Base-by-base conservation (phyloP, 768 basidiomycete genomes). In the Pleurotus platypus region DNA sequence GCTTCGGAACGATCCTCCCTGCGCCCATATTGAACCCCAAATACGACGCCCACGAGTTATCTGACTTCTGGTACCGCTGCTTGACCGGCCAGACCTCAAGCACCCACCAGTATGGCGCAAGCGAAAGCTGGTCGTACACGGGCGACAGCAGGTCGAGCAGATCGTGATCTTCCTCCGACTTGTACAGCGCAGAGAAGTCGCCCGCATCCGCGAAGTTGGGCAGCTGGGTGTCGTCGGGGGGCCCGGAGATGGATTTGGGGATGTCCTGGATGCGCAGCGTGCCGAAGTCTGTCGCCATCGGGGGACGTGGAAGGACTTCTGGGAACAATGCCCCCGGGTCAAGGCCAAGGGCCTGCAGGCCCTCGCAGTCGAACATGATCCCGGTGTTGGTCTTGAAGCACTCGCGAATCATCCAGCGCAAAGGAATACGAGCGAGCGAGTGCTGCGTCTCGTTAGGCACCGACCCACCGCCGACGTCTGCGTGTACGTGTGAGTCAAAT, bases 351-450 rank as follows among this genome's bases (percentile, higher is more conserved):
- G 65, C 57, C 15, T 66, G 67, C 40, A 86, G 71, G 18, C 69
- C 72, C 22, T 75, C 72, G 2, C 72, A 61, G 16, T 78, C 69
- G 71, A 88, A 88, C 62, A 85, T 71, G 60, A 88, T 84, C 0
- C 86, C 86, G 2, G 75, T 75, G 2, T 82, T 64, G 5, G 77
- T 65, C 49, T 73, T 73, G 75, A 88, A 84, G 59, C 79, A 81
- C 63, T 90, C 79, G 39, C 87, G 80, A 57, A 90, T 73, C 86
- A 89, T 88, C 87, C 88, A 86, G 1, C 80, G 74, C 3, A 86
- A 72, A 1, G 82, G 68, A 35, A 84, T 79, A 35, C 80, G 76
- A 6, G 83, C 77, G 2, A 86, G 75, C 11, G 68, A 71, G 40
- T 77, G 65, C 3, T 62, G 64, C 0, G 70, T 72, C 1, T 69